Percentiles rank a stretch among this genome's conserved stretches.
These are phyloP conservation scores for Stylosanthes scabra DNA, from an alignment of 331 rosid species.

Conservation along the genomic window DNA sequence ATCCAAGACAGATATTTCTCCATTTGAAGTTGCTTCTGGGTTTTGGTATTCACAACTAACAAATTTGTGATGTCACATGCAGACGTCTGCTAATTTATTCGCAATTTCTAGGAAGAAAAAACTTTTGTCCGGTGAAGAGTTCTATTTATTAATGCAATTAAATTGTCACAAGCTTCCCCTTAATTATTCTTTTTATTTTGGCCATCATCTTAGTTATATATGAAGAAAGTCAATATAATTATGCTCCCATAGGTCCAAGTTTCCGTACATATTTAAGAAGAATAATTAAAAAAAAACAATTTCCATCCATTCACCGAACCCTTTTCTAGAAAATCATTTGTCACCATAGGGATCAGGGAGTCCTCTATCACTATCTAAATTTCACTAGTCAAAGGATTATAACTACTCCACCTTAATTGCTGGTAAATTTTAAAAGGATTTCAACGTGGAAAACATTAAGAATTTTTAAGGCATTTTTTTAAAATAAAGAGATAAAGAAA, in stretches of 20 bases:
- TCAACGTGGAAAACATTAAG: too few relatives aligned
- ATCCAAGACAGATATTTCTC: too few relatives aligned
- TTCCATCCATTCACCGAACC: too few relatives aligned
- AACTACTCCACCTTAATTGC: too few relatives aligned
- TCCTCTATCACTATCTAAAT: too few relatives aligned
- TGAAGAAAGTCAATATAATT: constrained; percentile 22
- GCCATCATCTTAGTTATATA: neutral
- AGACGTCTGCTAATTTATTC: neutral
- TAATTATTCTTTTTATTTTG: neutral
- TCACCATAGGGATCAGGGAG: too few relatives aligned
- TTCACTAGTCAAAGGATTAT: too few relatives aligned
- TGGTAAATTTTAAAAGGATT: too few relatives aligned
- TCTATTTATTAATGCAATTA: neutral
- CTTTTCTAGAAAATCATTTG: too few relatives aligned
- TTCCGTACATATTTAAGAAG: neutral
- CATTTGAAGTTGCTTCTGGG: neutral
- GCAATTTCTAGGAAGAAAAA: neutral
- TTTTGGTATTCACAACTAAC: neutral
- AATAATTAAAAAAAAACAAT: too few relatives aligned
- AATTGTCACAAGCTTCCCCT: neutral
- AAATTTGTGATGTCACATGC: neutral
- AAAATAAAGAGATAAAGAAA: too few relatives aligned
- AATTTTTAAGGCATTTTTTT: too few relatives aligned
- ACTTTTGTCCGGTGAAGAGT: neutral
- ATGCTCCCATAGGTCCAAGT: neutral